phyloP scores from a whole-genome alignment of 1,284 basidiomycete species.

The Moesziomyces sp. region DNA sequence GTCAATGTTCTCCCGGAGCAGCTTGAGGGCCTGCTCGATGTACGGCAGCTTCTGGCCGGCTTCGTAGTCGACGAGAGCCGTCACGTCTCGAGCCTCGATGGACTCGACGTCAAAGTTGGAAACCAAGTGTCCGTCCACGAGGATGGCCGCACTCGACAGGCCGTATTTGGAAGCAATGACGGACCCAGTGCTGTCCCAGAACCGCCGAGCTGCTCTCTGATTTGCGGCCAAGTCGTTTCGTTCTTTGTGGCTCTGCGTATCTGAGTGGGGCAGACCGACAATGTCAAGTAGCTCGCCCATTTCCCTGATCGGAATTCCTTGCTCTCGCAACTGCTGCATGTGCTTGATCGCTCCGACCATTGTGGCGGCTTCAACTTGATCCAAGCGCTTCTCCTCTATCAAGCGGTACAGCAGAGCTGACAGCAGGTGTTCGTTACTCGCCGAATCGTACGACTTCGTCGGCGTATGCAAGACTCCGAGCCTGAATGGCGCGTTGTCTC shows the following conservation, averaged over 20 bases:
- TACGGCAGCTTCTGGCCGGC: constrained; percentile 38
- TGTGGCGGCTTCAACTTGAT: constrained; percentile 8
- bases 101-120: constrained; percentile 8
- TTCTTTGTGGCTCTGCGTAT: not conserved
- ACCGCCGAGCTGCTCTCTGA: not conserved
- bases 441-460: not conserved
- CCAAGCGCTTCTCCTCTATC: constrained; percentile 10
- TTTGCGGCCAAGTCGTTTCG: not conserved
- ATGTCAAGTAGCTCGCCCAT: constrained; percentile 5
- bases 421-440: constrained; percentile 42
- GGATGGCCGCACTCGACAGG: constrained; percentile 16
- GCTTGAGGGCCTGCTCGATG: constrained; percentile 23
- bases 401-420: constrained; percentile 30
- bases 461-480: constrained; percentile 26
- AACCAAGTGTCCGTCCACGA: constrained; percentile 49
- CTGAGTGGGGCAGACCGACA: not conserved
- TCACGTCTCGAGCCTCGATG: constrained; percentile 36
- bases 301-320: not conserved
- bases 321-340: constrained; percentile 2
- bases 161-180: constrained; percentile 8
- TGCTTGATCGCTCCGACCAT: constrained; percentile 12
- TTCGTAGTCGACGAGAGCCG: constrained; percentile 45
- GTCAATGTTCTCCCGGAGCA: constrained; percentile 21
- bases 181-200: constrained; percentile 18
- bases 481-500: constrained; percentile 70